These are phyloP conservation scores for Xanthoconium purpureum DNA, from an alignment of 768 basidiomycete species.

Conservation along the genomic window DNA sequence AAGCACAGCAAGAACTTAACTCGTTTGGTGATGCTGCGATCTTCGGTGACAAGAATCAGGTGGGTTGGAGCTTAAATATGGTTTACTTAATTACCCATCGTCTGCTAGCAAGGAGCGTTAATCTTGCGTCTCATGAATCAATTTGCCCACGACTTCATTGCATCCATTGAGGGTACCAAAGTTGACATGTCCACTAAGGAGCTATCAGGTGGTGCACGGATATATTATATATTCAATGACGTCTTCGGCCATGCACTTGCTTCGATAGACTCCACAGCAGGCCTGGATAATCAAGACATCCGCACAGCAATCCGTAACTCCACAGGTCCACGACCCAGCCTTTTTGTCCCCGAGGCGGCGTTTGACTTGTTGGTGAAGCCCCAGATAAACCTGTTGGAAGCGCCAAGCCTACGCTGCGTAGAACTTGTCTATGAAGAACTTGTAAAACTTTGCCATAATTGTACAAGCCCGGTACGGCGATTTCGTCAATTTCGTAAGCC, in stretches of 20 bases:
- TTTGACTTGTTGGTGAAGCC: conserved; percentile 97
- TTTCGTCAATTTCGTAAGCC: neutral
- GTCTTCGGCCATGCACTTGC: conserved; percentile 91
- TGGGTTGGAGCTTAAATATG: conserved; percentile 18
- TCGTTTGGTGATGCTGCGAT: conserved; percentile 93
- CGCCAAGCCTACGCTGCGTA: conserved; percentile 92
- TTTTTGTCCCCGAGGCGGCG: conserved; percentile 96
- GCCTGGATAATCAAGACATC: conserved; percentile 92
- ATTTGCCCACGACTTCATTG: conserved; percentile 94
- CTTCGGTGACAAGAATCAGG: conserved; percentile 88
- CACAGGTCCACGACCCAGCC: conserved; percentile 91
- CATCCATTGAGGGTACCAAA: conserved; percentile 96
- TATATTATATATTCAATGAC: conserved; percentile 99
- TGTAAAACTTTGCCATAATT: conserved; percentile 99
- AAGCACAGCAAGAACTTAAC: conserved; percentile 97
- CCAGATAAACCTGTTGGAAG: conserved; percentile 93
- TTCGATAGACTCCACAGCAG: conserved; percentile 85
- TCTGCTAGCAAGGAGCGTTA: conserved; percentile 71
- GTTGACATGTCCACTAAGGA: conserved; percentile 97
- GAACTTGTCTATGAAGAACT: conserved; percentile 98
- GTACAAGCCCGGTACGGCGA: conserved; percentile 76
- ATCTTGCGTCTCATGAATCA: conserved; percentile 97
- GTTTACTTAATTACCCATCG: conserved; percentile 11
- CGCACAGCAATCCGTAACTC: conserved; percentile 98
- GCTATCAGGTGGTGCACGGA: conserved; percentile 93